Percentiles rank a stretch among this genome's conserved stretches.
Evolutionary conservation across 176 grass and related monocot genomes (phyloP).

Genomic region (Musa acuminata): DNA sequence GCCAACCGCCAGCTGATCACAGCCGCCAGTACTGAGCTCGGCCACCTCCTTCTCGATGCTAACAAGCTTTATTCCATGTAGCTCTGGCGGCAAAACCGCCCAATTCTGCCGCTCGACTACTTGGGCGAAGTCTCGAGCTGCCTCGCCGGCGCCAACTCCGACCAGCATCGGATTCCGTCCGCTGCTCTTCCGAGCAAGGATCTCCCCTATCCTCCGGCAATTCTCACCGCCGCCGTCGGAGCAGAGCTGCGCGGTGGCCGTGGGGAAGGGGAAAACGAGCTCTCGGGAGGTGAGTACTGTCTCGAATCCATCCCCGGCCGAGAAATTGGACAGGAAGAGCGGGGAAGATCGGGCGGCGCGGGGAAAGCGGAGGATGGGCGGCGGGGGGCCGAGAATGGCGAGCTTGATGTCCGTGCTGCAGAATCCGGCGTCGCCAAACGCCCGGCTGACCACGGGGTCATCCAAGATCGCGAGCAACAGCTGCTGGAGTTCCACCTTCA

Average conservation of each 20-base stretch:
- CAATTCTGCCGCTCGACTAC: conserved; percentile 39
- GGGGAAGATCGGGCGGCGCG: conserved; percentile 42
- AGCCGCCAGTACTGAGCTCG: neutral
- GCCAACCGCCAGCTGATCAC: neutral
- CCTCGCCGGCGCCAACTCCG: conserved; percentile 57
- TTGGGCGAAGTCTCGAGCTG: conserved; percentile 33
- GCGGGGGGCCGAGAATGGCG: conserved; percentile 58
- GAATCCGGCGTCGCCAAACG: conserved; percentile 73
- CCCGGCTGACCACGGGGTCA: conserved; percentile 80
- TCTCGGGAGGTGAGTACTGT: conserved; percentile 12
- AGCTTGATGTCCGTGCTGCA: conserved; percentile 67
- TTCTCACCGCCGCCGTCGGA: conserved; percentile 37
- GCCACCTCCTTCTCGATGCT: conserved; percentile 19
- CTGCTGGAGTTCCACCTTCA: conserved; percentile 75
- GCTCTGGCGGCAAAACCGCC: conserved; percentile 21
- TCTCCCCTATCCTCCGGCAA: conserved; percentile 50
- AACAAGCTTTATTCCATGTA: conserved; percentile 5
- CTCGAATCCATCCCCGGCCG: conserved; percentile 41
- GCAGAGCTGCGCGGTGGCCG: neutral
- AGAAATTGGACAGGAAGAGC: conserved; percentile 76
- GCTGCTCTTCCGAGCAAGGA: conserved; percentile 37
- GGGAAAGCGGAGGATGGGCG: conserved; percentile 36
- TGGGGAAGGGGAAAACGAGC: conserved; percentile 8
- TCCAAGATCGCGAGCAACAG: conserved; percentile 78
- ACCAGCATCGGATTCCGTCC: conserved; percentile 80